Evolutionary conservation across 1,284 basidiomycete genomes (phyloP).

Genomic region (Gastroboletus turbinatus): DNA sequence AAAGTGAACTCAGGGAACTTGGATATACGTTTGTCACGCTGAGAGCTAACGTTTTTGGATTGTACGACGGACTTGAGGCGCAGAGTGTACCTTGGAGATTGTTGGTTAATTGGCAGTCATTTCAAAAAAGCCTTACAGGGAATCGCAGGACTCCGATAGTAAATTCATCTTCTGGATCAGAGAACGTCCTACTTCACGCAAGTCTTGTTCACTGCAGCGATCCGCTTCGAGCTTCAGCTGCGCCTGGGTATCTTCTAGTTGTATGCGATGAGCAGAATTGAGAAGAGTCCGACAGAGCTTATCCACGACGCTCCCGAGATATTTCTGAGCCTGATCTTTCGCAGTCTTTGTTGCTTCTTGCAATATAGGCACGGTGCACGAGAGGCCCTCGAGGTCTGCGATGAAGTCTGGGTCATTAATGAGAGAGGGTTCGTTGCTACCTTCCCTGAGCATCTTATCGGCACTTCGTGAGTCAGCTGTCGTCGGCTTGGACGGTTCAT

Average conservation of each 20-base stretch:
- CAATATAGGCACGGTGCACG: slow-evolving; percentile 13
- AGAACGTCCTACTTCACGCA: slow-evolving; percentile 17
- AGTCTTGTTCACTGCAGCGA: slow-evolving; percentile 13
- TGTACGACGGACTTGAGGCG: slow-evolving; percentile 8
- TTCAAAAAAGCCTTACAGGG: slow-evolving; percentile 17
- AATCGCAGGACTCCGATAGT: slow-evolving; percentile 17
- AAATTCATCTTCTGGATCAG: slow-evolving; percentile 29
- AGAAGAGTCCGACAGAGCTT: slow-evolving; percentile 21
- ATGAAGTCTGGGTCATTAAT: slow-evolving; percentile 35
- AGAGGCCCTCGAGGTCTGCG: slow-evolving; percentile 22
- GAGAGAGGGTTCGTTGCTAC: slow-evolving; percentile 15
- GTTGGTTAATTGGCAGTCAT: background rate
- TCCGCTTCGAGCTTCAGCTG: slow-evolving; percentile 26
- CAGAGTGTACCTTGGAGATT: slow-evolving; percentile 17
- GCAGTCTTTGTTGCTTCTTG: slow-evolving; percentile 26
- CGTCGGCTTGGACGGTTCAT: slow-evolving; percentile 12
- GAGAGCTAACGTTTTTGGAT: background rate
- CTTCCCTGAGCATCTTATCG: slow-evolving; percentile 27
- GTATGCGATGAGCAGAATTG: slow-evolving; percentile 18
- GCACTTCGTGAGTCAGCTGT: slow-evolving; percentile 11
- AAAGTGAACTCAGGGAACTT: background rate
- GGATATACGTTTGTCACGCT: slow-evolving; percentile 6
- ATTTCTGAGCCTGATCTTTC: slow-evolving; percentile 19
- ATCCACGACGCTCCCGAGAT: slow-evolving; percentile 24
- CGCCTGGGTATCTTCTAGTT: slow-evolving; percentile 21